A percentile compares a stretch with the other conserved stretches of the same genome.
Evolutionary conservation across 2,329 filamentous ascomycete genomes (phyloP).

Genomic region (Waltergamsia citrina): DNA sequence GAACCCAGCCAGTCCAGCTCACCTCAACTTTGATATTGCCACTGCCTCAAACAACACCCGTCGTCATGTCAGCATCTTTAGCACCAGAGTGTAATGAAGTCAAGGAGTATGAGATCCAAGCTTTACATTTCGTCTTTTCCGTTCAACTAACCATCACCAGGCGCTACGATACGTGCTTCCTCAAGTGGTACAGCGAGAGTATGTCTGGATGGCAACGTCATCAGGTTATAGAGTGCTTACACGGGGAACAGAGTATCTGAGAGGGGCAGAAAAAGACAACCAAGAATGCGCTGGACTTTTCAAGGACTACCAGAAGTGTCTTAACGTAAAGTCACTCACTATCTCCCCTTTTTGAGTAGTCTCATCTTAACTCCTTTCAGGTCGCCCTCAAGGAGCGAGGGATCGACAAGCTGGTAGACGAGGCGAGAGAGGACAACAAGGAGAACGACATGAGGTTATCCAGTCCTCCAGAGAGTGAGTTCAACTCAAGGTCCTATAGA

Average conservation of each 20-base stretch:
- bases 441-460: slow-evolving; percentile 63
- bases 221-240: slow-evolving; percentile 8
- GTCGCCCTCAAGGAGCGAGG: slow-evolving; percentile 79
- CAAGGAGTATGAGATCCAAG: slow-evolving; percentile 72
- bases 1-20: no score
- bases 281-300: slow-evolving; percentile 80
- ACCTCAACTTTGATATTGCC: no score
- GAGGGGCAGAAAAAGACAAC: slow-evolving; percentile 72
- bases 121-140: neutral
- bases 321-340: slow-evolving; percentile 51
- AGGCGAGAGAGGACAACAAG: slow-evolving; percentile 79
- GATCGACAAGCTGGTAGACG: slow-evolving; percentile 86
- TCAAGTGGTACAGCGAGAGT: slow-evolving; percentile 99
- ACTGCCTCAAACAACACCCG: no score
- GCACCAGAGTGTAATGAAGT: slow-evolving; percentile 91
- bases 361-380: slow-evolving; percentile 31
- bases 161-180: slow-evolving; percentile 91
- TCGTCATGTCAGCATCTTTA: slow-evolving; percentile 80
- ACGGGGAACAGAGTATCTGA: slow-evolving; percentile 64
- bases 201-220: slow-evolving; percentile 20
- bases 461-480: slow-evolving; percentile 28
- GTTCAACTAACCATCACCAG: slow-evolving; percentile 31
- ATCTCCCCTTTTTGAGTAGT: slow-evolving; percentile 3
- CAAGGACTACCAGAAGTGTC: slow-evolving; percentile 77
- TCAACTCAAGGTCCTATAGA: neutral